phyloP scores from a whole-genome alignment of 345 rosid species.

The Heritiera fomes region DNA sequence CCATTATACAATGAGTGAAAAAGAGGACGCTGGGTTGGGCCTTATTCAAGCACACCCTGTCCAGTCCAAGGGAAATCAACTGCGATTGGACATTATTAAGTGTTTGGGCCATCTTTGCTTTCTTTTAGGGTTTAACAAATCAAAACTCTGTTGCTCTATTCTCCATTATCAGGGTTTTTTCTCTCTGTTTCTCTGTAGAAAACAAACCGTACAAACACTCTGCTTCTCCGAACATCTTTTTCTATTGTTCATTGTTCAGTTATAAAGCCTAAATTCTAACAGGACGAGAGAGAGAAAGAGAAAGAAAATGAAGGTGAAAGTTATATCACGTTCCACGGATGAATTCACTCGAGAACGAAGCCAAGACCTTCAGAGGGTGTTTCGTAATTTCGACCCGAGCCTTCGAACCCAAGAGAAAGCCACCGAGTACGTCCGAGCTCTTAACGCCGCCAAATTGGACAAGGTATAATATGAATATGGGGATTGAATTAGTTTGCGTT shows the following conservation, averaged over 20 bases:
- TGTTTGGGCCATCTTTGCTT: too few species aligned
- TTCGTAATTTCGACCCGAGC: conserved; percentile 79
- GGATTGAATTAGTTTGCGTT: background rate
- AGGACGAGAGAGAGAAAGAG: background rate
- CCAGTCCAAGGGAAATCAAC: too few species aligned
- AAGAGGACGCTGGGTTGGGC: too few species aligned
- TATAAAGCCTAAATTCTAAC: background rate
- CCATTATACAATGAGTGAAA: too few species aligned
- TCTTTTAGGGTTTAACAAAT: background rate
- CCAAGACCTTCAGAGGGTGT: conserved; percentile 95
- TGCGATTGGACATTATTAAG: too few species aligned
- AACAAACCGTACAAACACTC: background rate
- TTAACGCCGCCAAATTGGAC: conserved; percentile 89
- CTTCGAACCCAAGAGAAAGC: conserved; percentile 88
- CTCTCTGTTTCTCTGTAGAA: background rate
- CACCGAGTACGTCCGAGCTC: conserved; percentile 80
- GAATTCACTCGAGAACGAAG: conserved; percentile 97
- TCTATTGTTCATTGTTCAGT: background rate
- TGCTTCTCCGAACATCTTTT: background rate
- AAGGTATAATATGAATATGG: conserved; percentile 43
- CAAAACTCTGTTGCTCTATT: too few species aligned
- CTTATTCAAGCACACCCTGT: too few species aligned
- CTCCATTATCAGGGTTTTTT: background rate
- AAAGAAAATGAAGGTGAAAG: conserved; percentile 70
- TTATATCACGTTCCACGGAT: conserved; percentile 77